A percentile compares a stretch with the other conserved stretches of the same genome.
These are phyloP conservation scores for Wakefieldia striispora DNA, from an alignment of 768 basidiomycete species.

Conservation along the genomic window DNA sequence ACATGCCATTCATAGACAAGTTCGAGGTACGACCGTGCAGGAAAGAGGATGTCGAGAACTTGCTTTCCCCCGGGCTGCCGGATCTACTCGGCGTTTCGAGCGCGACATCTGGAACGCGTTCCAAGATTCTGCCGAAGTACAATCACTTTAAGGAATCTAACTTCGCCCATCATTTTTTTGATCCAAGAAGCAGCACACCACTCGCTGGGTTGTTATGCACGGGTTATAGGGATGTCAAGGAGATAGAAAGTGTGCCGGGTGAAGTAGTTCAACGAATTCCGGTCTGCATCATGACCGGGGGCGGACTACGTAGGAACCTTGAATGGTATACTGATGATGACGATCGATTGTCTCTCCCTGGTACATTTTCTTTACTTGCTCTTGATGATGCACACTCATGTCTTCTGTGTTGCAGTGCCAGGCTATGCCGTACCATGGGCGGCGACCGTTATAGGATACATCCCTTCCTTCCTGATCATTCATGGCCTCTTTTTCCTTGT, in stretches of 20 bases:
- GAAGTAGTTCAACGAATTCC: slow-evolving; percentile 8
- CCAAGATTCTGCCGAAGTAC: slow-evolving; percentile 3
- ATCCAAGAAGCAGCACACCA: not conserved
- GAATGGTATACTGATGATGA: slow-evolving; percentile 15
- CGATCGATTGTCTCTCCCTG: not conserved
- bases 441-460: slow-evolving; percentile 8
- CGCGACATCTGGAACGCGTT: not conserved
- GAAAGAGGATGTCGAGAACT: slow-evolving; percentile 3
- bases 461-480: slow-evolving; percentile 18
- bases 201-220: not conserved
- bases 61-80: slow-evolving; percentile 1
- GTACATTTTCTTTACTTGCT: not conserved
- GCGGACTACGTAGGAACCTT: not conserved
- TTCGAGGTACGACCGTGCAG: slow-evolving; percentile 6
- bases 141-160: too few relatives aligned
- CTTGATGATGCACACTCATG: not conserved
- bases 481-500: slow-evolving; percentile 22
- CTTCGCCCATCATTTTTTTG: too few relatives aligned
- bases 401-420: slow-evolving; percentile 6
- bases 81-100: not conserved
- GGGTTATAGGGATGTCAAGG: not conserved
- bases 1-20: slow-evolving; percentile 2
- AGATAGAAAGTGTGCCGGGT: not conserved
- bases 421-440: slow-evolving; percentile 14
- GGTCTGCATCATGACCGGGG: not conserved